phyloP scores from a whole-genome alignment of 257 asterid species.

The Datura wrightii region DNA sequence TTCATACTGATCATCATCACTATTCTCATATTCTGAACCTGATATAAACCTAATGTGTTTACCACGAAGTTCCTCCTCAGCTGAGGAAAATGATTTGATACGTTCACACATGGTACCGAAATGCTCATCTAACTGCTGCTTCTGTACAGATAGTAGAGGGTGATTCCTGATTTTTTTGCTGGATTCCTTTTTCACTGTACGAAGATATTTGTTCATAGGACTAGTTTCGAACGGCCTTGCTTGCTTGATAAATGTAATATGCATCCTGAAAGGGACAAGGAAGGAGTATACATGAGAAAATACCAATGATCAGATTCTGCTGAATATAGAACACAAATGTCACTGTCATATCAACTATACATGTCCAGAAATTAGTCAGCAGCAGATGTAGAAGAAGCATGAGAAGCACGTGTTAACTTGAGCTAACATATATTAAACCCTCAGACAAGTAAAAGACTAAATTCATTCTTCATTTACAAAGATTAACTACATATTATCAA shows the following conservation, averaged over 20 bases:
- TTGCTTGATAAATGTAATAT: conserved; percentile 52
- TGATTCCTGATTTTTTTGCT: conserved; percentile 52
- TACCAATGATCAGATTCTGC: not conserved
- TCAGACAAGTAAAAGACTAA: not conserved
- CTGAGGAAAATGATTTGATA: conserved; percentile 58
- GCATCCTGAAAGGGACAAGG: conserved; percentile 55
- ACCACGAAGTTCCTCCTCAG: conserved; percentile 56
- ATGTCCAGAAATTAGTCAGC: conserved; percentile 5
- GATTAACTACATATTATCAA: not conserved
- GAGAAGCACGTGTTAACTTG: conserved; percentile 1
- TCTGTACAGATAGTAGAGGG: conserved; percentile 58
- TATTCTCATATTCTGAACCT: conserved; percentile 72
- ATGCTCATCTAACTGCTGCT: conserved; percentile 72
- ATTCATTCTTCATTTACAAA: not conserved
- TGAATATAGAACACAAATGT: not conserved
- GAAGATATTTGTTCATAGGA: conserved; percentile 50
- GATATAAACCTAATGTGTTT: conserved; percentile 66
- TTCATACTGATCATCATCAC: conserved; percentile 47
- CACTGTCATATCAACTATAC: not conserved
- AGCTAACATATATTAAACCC: not conserved
- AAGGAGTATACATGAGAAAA: conserved; percentile 1
- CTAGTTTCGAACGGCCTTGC: conserved; percentile 55
- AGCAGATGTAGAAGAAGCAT: not conserved
- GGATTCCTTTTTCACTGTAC: conserved; percentile 48
- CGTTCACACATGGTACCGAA: conserved; percentile 67